These are phyloP conservation scores for Trametes versicolor DNA, from an alignment of 1,284 basidiomycete genomes.

Conservation along the genomic window DNA sequence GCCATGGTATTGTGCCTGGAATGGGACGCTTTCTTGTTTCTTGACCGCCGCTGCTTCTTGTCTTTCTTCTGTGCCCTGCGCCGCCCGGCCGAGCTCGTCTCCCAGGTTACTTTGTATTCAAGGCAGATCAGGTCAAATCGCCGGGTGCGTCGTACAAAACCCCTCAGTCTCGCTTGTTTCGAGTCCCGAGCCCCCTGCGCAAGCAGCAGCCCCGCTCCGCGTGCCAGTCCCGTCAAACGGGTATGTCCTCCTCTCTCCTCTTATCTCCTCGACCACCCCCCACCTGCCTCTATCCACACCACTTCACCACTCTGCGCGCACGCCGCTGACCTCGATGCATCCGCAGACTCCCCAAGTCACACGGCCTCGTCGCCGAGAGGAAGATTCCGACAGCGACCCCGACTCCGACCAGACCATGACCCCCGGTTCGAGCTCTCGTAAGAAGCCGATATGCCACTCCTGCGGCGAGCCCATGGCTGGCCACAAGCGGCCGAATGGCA, in stretches of 20 bases:
- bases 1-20: conserved; percentile 23
- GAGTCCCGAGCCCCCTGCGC: conserved; percentile 27
- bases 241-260: conserved; percentile 24
- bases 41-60: not conserved
- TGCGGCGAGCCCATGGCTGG: conserved; percentile 45
- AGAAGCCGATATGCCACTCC: conserved; percentile 42
- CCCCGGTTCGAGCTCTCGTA: conserved; percentile 34
- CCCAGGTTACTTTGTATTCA: not conserved
- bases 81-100: not conserved
- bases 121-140: not conserved
- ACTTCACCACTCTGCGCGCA: not conserved
- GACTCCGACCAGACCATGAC: conserved; percentile 18
- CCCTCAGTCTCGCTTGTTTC: conserved; percentile 16
- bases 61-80: not conserved
- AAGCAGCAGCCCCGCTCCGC: conserved; percentile 17
- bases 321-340: conserved; percentile 11
- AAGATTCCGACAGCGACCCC: conserved; percentile 7
- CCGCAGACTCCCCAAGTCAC: conserved; percentile 21
- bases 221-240: conserved; percentile 21
- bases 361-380: not conserved
- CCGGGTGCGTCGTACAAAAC: conserved; percentile 32
- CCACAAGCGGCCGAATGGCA: conserved; percentile 44
- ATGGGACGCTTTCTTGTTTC: conserved; percentile 19
- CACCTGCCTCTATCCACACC: not conserved
- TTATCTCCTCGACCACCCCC: conserved; percentile 1